These are phyloP conservation scores for Phytomonas francai DNA, from an alignment of 208 protist species.

Conservation along the genomic window DNA sequence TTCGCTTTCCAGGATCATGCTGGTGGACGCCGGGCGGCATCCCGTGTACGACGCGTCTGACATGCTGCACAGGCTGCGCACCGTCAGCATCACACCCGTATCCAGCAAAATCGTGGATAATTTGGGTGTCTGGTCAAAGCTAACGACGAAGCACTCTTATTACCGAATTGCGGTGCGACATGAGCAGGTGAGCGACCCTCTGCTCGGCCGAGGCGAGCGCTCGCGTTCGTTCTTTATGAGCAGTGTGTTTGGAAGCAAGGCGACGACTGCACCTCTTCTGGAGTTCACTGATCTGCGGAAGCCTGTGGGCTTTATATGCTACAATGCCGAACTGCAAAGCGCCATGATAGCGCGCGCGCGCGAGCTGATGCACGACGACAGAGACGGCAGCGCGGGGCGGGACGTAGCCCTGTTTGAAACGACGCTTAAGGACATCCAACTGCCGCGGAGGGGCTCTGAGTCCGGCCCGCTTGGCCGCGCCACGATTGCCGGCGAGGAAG, in stretches of 20 bases:
- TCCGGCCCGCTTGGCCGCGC: constrained; percentile 38
- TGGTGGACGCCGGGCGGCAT: constrained; percentile 44
- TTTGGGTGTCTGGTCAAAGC: constrained; percentile 48
- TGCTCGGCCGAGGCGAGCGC: constrained; percentile 24
- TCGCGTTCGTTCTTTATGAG: constrained; percentile 53
- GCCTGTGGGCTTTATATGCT: constrained; percentile 78
- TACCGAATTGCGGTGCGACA: constrained; percentile 83
- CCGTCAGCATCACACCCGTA: constrained; percentile 74
- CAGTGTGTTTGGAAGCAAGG: constrained; percentile 27
- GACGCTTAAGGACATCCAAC: constrained; percentile 29
- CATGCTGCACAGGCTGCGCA: constrained; percentile 67
- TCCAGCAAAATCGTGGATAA: constrained; percentile 78
- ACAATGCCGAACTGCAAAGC: constrained; percentile 65
- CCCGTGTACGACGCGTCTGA: constrained; percentile 48
- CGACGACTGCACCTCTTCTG: constrained; percentile 45
- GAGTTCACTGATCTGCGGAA: constrained; percentile 77
- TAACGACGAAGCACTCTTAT: constrained; percentile 79
- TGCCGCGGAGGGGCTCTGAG: constrained; percentile 25
- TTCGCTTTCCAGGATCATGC: constrained; percentile 40
- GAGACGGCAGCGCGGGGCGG: constrained; percentile 4
- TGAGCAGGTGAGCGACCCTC: constrained; percentile 66
- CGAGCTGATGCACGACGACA: background rate
- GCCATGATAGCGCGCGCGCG: constrained; percentile 51
- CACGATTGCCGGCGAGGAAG: background rate
- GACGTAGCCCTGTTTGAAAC: constrained; percentile 52